phyloP scores from a whole-genome alignment of 2,329 filamentous ascomycete genomes.

The Alternaria alternata region DNA sequence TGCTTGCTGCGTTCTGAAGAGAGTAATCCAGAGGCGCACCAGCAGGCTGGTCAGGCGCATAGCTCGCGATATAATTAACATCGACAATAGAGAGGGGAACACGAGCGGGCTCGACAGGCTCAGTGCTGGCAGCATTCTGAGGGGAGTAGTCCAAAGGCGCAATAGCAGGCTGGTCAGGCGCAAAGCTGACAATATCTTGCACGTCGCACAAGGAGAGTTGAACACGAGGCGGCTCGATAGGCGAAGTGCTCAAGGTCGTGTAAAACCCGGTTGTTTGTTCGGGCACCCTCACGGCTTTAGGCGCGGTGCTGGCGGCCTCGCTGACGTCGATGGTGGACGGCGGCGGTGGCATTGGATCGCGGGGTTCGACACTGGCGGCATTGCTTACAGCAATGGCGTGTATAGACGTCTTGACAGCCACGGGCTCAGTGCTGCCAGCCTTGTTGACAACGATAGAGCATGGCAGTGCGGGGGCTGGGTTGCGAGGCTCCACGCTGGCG shows the following conservation, averaged over 20 bases:
- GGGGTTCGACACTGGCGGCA: constrained; percentile 3
- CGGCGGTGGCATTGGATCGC: background rate
- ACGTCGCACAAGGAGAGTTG: background rate
- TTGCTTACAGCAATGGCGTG: background rate
- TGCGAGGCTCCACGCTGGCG: background rate
- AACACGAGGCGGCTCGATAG: background rate
- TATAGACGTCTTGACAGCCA: background rate
- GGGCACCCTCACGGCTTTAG: background rate
- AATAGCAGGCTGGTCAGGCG: background rate
- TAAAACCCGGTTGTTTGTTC: background rate
- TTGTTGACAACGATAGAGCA: background rate
- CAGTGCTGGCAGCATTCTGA: background rate
- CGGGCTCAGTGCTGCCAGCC: background rate
- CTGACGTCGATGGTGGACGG: background rate
- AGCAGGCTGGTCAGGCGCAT: background rate
- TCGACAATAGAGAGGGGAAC: background rate
- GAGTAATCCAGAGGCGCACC: background rate
- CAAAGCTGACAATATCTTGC: background rate
- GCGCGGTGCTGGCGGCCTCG: background rate
- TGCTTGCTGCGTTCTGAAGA: background rate
- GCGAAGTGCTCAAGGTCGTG: constrained; percentile 1
- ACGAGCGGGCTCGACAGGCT: background rate
- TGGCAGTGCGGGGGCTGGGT: background rate
- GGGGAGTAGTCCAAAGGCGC: background rate
- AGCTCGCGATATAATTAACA: background rate